Evolutionary conservation across 805 yeast genomes (phyloP), one percentile per base, ranked within the genome.

Genomic region (Debaryomyces hansenii): DNA sequence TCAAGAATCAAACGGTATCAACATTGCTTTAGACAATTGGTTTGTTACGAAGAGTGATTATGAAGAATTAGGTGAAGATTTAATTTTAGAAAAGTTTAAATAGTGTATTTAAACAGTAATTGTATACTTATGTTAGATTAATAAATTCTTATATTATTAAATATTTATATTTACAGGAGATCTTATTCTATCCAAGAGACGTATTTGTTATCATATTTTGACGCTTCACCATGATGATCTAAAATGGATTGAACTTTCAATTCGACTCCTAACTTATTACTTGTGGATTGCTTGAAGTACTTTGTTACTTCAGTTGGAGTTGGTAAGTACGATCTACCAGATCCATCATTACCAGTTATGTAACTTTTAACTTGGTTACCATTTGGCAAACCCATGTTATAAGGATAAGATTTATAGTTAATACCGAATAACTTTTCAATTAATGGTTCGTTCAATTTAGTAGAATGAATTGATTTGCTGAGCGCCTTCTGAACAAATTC

Each of bases 351-450:
- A 15, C 96, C 95, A 27, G 81, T 80, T 45, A 91, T 80, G 64
- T 78, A 88, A 42, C 72, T 70, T 57, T 77, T 78, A 47, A 92
- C 75, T 49, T 82, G 86, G 32, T 62, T 51, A 65, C 87, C 89
- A 10, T 80, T 72, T 42, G 98, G 98, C 54, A 94, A 75, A 27
- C 96, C 96, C 77, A 82, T 85, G 58, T 79, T 69, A 69, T 73
- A 80, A 32, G 90, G 90, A 53, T 80, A 80, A 16, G 62, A 52
- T 35, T 60, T 61, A 62, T 60, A 72, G 57, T 69, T 68, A 29
- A 75, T 62, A 37, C 70, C 70, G 45, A 70, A 66, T 53, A 62
- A 75, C 40, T 60, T 59, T 10, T 70, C 56, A 51, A 78, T 68
- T 48, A 71, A 66, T 10, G 79, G 71, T 7, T 53, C 42, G 4